Percentiles rank a stretch among this genome's conserved stretches.
Evolutionary conservation across 805 yeast species (phyloP).

Genomic region (Ogataea sp.): DNA sequence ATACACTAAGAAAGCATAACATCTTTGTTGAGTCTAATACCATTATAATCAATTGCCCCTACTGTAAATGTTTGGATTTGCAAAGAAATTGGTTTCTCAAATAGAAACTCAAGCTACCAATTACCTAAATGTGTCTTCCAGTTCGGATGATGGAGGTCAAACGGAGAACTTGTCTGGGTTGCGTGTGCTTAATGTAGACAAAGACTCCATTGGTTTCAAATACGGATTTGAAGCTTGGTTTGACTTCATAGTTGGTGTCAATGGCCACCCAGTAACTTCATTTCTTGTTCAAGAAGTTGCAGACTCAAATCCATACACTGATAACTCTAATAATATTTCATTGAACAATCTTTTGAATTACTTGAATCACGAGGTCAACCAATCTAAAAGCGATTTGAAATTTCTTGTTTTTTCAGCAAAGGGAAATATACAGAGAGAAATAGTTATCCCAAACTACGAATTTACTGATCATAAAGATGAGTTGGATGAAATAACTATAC

Average conservation of each 20-base stretch:
- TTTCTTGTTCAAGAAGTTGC: constrained; percentile 13
- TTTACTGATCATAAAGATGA: constrained; percentile 12
- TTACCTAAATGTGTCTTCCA: constrained; percentile 12
- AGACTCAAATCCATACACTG: constrained; percentile 20
- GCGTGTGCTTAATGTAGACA: constrained; percentile 44
- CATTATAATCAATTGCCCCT: too few species aligned
- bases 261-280: constrained; percentile 52
- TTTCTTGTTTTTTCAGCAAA: constrained; percentile 81
- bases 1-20: too few species aligned
- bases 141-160: constrained; percentile 6
- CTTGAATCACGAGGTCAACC: constrained; percentile 19
- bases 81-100: constrained; percentile 51
- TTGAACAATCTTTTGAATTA: constrained; percentile 15
- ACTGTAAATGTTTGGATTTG: constrained; percentile 55
- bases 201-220: constrained; percentile 37
- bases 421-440: constrained; percentile 55
- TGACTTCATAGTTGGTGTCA: constrained; percentile 76
- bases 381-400: constrained; percentile 25
- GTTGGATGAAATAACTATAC: constrained; percentile 22
- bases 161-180: constrained; percentile 38
- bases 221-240: constrained; percentile 76
- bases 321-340: constrained; percentile 10
- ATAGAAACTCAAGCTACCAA: constrained; percentile 30
- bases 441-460: constrained; percentile 23
- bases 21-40: too few species aligned